phyloP scores from a whole-genome alignment of 768 basidiomycete genomes.

The Boletus vermiculosoides region DNA sequence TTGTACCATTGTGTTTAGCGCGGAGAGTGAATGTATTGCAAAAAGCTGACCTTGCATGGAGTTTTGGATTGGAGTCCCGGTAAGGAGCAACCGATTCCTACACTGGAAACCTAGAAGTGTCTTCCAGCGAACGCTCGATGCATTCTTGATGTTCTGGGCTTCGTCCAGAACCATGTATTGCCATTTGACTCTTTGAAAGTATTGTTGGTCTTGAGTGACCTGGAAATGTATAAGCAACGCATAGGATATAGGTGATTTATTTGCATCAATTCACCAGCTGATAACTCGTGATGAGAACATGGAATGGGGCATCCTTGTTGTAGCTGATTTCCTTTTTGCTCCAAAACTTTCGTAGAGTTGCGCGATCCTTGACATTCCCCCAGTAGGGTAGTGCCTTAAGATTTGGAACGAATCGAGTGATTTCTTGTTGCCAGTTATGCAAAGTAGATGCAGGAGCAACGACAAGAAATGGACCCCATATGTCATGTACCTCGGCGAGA shows the following conservation, averaged over 20 bases:
- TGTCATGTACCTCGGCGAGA: constrained; percentile 94
- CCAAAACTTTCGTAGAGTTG: constrained; percentile 96
- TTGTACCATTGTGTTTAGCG: constrained; percentile 1
- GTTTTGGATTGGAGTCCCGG: constrained; percentile 98
- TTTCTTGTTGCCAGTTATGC: constrained; percentile 99
- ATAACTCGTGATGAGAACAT: constrained; percentile 95
- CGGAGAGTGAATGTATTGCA: neutral
- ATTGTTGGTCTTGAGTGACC: constrained; percentile 96
- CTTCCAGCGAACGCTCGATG: constrained; percentile 95
- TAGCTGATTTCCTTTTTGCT: constrained; percentile 96
- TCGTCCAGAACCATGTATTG: constrained; percentile 99
- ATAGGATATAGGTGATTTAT: neutral
- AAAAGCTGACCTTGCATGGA: constrained; percentile 87
- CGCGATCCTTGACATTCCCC: constrained; percentile 95
- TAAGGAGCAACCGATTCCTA: constrained; percentile 89
- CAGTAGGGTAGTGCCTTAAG: constrained; percentile 97
- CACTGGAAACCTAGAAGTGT: constrained; percentile 94
- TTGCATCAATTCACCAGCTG: constrained; percentile 63
- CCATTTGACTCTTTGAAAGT: constrained; percentile 97
- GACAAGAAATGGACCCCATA: constrained; percentile 99
- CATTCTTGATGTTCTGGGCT: constrained; percentile 99
- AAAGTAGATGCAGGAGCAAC: constrained; percentile 96
- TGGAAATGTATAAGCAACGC: constrained; percentile 29
- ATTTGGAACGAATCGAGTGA: constrained; percentile 90
- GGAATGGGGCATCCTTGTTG: constrained; percentile 93